Base-by-base conservation (phyloP, 306 rosid genomes). In the Neltuma alba region DNA sequence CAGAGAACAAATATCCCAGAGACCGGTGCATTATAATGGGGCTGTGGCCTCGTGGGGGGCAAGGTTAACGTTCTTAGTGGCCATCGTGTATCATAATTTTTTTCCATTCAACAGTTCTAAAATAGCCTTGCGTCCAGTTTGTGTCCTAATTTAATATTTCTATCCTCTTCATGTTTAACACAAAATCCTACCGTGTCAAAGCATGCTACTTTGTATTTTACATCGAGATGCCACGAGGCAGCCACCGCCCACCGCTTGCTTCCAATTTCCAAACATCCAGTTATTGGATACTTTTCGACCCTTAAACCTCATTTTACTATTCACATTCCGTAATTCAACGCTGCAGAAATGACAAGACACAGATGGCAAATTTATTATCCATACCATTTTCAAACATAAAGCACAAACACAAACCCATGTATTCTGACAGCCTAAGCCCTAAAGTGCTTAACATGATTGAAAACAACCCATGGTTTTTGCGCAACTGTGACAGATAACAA, bases 401-500 rank as follows among this genome's bases (percentile, higher is more conserved):
- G 27, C 44, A 61, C 1, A 4, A 63, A 31, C 18, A 21, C 31
- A 23, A 44, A 30, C 38, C 69, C 72, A 58, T 47, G n/a, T n/a
- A 68, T 34, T 75, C 48, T 25, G 20, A 50, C 63, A 41, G 64
- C 20, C 14, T 18, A 30, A n/a, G n/a, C n/a, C n/a, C n/a, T n/a
- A n/a, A 62, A 31, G 52, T 33, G 21, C 20, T 66, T 38, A 41
- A 10, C 76, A 66, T 23, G 42, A 57, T 41, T 30, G 69, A 64
- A 28, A 60, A 20, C 33, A 60, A 3, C 36, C 71, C 61, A 63
- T 44, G 57, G 34, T 40, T 85, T 38, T 48, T 14, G 60, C 16
- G n/a, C 1, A 36, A 40, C 25, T 42, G 48, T 21, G 27, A 33
- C 21, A 68, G 57, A 16, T n/a, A 55, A 82, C 72, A n/a, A 13